Percentiles rank a stretch among this genome's conserved stretches.
These are phyloP conservation scores for Chrysoporthe austroafricana DNA, from an alignment of 2,329 filamentous ascomycete genomes.

Conservation along the genomic window DNA sequence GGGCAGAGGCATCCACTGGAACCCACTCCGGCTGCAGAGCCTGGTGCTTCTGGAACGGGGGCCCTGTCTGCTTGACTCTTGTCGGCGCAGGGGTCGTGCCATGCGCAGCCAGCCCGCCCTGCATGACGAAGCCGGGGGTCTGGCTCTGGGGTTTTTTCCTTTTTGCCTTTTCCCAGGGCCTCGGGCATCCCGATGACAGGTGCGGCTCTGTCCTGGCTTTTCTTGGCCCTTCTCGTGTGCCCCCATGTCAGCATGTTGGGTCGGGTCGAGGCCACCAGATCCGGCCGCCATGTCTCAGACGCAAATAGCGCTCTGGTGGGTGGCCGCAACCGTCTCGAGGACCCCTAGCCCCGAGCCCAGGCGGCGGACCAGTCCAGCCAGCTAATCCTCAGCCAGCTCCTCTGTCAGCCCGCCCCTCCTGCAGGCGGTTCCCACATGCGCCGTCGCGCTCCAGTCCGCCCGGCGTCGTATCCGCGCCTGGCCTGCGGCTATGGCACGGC, in stretches of 20 bases:
- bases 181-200: conserved; percentile 13
- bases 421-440: conserved; percentile 19
- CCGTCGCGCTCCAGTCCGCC: not conserved
- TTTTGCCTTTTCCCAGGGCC: conserved; percentile 5
- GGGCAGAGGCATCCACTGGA: conserved; percentile 8
- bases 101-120: conserved; percentile 6
- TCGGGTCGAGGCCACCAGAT: not conserved
- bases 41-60: conserved; percentile 17
- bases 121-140: not conserved
- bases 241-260: conserved; percentile 1
- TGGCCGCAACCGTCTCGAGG: conserved; percentile 6
- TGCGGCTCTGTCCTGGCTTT: conserved; percentile 10
- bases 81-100: conserved; percentile 21
- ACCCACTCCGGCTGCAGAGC: conserved; percentile 13
- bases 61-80: conserved; percentile 21
- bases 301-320: conserved; percentile 5
- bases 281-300: conserved; percentile 11
- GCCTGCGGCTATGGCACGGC: conserved; percentile 5
- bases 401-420: not conserved
- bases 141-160: not conserved
- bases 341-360: not conserved
- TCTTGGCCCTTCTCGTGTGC: not conserved
- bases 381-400: too few relatives aligned
- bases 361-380: too few relatives aligned
- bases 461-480: not conserved